These are phyloP conservation scores for Aspergillus phoenicis DNA, from an alignment of 2,329 filamentous ascomycete genomes.

Conservation along the genomic window DNA sequence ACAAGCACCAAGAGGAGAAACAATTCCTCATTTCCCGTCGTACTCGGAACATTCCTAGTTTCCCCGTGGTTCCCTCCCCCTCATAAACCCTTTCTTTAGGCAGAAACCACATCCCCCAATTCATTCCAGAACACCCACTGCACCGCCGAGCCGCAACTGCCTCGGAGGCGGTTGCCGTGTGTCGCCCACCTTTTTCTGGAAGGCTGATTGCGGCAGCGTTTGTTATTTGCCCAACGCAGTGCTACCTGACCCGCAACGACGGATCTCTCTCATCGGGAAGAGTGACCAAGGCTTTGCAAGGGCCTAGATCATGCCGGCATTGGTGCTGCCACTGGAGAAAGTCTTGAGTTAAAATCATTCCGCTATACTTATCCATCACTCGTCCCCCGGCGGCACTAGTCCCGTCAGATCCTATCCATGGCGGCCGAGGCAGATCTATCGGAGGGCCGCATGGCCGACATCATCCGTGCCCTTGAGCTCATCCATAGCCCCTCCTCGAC, in stretches of 20 bases:
- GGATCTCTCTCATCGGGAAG: background rate
- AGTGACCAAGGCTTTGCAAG: slow-evolving; percentile 6
- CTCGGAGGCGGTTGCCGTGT: slow-evolving; percentile 7
- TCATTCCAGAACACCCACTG: background rate
- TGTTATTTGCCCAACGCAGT: slow-evolving; percentile 5
- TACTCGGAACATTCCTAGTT: background rate
- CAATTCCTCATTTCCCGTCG: background rate
- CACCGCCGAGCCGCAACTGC: slow-evolving; percentile 1
- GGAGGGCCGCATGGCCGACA: slow-evolving; percentile 50
- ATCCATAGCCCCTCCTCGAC: slow-evolving; percentile 81
- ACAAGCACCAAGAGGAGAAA: slow-evolving; percentile 3
- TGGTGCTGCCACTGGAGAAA: slow-evolving; percentile 15
- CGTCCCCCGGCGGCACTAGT: background rate
- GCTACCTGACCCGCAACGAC: background rate
- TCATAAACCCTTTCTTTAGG: slow-evolving; percentile 5
- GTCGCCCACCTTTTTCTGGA: slow-evolving; percentile 8
- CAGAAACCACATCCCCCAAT: slow-evolving; percentile 5
- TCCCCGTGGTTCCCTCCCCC: background rate
- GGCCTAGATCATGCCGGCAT: slow-evolving; percentile 18
- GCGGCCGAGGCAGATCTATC: slow-evolving; percentile 39
- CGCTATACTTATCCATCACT: slow-evolving; percentile 6
- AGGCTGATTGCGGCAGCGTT: background rate
- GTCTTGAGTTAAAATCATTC: slow-evolving; percentile 8
- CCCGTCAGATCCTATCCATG: slow-evolving; percentile 25
- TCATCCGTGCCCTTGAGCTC: slow-evolving; percentile 81